Percentiles rank a stretch among this genome's conserved stretches.
phyloP scores from a whole-genome alignment of 169 alveolate genomes.

The Eimeria zaria region DNA sequence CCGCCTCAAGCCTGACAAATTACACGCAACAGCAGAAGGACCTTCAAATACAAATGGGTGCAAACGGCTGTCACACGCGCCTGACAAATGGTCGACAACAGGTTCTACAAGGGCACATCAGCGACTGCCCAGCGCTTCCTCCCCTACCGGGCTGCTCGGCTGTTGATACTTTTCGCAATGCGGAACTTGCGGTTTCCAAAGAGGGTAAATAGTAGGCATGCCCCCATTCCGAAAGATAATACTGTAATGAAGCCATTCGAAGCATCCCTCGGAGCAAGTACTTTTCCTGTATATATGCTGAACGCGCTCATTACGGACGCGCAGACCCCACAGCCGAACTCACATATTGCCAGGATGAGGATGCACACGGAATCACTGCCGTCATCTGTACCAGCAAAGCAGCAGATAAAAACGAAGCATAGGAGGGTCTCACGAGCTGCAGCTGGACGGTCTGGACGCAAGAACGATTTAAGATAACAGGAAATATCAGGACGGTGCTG shows the following conservation, averaged over 20 bases:
- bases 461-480: neutral
- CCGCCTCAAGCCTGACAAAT: conserved; percentile 46
- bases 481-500: neutral
- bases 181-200: conserved; percentile 52
- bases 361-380: conserved; percentile 62
- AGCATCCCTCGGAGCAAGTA: conserved; percentile 31
- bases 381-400: conserved; percentile 17
- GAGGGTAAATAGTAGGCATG: conserved; percentile 53
- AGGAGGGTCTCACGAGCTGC: neutral
- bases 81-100: neutral
- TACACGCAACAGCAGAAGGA: neutral
- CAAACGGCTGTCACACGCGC: neutral
- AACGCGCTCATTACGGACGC: conserved; percentile 75
- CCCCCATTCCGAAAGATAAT: conserved; percentile 46
- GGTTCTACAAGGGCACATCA: neutral
- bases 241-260: conserved; percentile 45
- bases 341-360: conserved; percentile 41
- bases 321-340: conserved; percentile 69
- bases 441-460: too few species aligned
- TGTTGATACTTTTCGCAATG: conserved; percentile 39
- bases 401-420: neutral
- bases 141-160: conserved; percentile 53
- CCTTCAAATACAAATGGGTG: neutral
- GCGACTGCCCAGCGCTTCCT: conserved; percentile 5
- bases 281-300: conserved; percentile 54